These are phyloP conservation scores for Fusarium subglutinans DNA, from an alignment of 2,329 filamentous ascomycete genomes.

Conservation along the genomic window DNA sequence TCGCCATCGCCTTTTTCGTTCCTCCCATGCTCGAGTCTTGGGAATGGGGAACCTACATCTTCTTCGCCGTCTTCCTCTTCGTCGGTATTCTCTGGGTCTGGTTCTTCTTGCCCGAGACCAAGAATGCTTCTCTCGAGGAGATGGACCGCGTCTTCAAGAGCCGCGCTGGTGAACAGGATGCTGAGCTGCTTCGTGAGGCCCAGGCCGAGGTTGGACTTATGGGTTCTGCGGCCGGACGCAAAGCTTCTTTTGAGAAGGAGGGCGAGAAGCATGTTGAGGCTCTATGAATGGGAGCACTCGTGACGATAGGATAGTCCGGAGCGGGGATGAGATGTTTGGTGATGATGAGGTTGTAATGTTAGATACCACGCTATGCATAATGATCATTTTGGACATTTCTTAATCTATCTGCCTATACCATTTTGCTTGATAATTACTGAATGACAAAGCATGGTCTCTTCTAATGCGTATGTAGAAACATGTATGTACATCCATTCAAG, in stretches of 20 bases:
- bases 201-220: slow-evolving; percentile 34
- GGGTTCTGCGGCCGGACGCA: background rate
- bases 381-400: background rate
- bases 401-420: too few relatives aligned
- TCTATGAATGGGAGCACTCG: background rate
- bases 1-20: slow-evolving; percentile 57
- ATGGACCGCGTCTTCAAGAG: slow-evolving; percentile 63
- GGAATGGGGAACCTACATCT: slow-evolving; percentile 65
- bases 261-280: slow-evolving; percentile 19
- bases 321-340: background rate
- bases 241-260: slow-evolving; percentile 7
- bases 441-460: background rate
- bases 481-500: background rate
- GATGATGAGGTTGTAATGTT: background rate
- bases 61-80: slow-evolving; percentile 63
- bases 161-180: slow-evolving; percentile 44
- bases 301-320: background rate
- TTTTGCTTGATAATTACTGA: background rate
- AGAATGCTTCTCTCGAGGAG: slow-evolving; percentile 62
- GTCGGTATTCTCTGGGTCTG: slow-evolving; percentile 59
- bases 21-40: slow-evolving; percentile 50
- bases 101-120: slow-evolving; percentile 64
- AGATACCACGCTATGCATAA: background rate
- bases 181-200: slow-evolving; percentile 34
- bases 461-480: background rate